phyloP scores from a whole-genome alignment of 306 rosid genomes.

The Nissolia schottii region DNA sequence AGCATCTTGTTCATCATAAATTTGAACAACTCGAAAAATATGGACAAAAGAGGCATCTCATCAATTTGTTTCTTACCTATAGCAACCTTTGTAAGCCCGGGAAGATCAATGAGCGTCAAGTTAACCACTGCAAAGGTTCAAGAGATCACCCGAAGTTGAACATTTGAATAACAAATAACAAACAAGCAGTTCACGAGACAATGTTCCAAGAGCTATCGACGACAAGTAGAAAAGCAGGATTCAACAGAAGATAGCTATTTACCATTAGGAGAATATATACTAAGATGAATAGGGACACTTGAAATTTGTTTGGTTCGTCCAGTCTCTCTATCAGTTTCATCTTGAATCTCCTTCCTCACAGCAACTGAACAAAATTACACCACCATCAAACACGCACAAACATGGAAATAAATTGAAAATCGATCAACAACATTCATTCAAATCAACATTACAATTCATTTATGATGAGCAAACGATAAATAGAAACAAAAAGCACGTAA shows the following conservation, averaged over 20 bases:
- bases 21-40: neutral
- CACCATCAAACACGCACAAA: neutral
- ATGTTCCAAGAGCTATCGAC: neutral
- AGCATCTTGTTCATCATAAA: constrained; percentile 3
- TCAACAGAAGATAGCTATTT: neutral
- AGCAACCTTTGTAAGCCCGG: constrained; percentile 96
- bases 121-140: constrained; percentile 67
- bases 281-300: constrained; percentile 89
- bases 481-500: neutral
- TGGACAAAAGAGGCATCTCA: constrained; percentile 14
- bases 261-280: constrained; percentile 88
- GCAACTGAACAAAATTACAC: constrained; percentile 55
- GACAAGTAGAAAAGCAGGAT: neutral
- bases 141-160: constrained; percentile 6
- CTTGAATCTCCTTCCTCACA: constrained; percentile 91
- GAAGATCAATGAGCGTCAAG: constrained; percentile 96
- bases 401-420: neutral
- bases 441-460: constrained; percentile 2
- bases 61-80: constrained; percentile 55
- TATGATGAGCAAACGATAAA: neutral
- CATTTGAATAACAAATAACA: neutral
- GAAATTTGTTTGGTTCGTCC: constrained; percentile 83
- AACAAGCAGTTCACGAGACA: neutral
- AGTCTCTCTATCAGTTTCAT: constrained; percentile 97
- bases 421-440: constrained; percentile 16